A percentile compares a stretch with the other conserved stretches of the same genome.
Conservation (phyloP, 106 monocot species). For the Acorus gramineus region DNA sequence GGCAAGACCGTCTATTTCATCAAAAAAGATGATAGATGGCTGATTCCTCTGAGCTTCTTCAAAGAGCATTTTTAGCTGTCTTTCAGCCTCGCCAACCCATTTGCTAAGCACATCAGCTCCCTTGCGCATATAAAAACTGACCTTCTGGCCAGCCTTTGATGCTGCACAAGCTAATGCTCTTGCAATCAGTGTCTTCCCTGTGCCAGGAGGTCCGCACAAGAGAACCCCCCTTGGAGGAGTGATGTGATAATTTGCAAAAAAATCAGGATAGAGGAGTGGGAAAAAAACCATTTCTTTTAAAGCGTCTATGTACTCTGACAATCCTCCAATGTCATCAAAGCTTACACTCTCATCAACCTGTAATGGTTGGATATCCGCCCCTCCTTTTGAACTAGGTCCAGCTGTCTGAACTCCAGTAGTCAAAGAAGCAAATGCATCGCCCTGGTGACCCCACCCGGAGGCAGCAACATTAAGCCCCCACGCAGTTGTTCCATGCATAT, state of each 20-base stretch:
- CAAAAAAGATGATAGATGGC: slow-evolving; percentile 98
- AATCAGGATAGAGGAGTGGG: slow-evolving; percentile 92
- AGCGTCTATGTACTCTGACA: slow-evolving; percentile 87
- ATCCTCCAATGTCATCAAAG: slow-evolving; percentile 93
- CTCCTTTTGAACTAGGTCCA: slow-evolving; percentile 96
- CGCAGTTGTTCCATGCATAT: slow-evolving; percentile 68
- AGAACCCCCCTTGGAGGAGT: slow-evolving; percentile 96
- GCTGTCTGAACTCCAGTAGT: slow-evolving; percentile 77
- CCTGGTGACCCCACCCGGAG: slow-evolving; percentile 95
- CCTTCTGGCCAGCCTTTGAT: slow-evolving; percentile 92
- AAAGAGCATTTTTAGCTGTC: slow-evolving; percentile 88
- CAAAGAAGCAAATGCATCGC: slow-evolving; percentile 46
- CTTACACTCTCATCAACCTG: slow-evolving; percentile 90
- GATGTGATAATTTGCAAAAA: slow-evolving; percentile 90
- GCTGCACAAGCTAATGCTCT: slow-evolving; percentile 96
- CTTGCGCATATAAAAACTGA: slow-evolving; percentile 98
- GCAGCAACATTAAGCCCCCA: slow-evolving; percentile 84
- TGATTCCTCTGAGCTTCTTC: slow-evolving; percentile 97
- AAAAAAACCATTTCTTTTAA: slow-evolving; percentile 99
- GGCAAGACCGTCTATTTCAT: slow-evolving; percentile 99
- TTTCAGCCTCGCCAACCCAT: slow-evolving; percentile 99
- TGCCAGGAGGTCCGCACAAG: slow-evolving; percentile 95
- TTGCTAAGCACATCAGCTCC: slow-evolving; percentile 99
- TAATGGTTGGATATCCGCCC: slow-evolving; percentile 93
- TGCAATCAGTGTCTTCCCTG: slow-evolving; percentile 94